Evolutionary conservation across 768 basidiomycete genomes (phyloP), one percentile per base, ranked within the genome.

Genomic region (Tricholoma flavovirens): DNA sequence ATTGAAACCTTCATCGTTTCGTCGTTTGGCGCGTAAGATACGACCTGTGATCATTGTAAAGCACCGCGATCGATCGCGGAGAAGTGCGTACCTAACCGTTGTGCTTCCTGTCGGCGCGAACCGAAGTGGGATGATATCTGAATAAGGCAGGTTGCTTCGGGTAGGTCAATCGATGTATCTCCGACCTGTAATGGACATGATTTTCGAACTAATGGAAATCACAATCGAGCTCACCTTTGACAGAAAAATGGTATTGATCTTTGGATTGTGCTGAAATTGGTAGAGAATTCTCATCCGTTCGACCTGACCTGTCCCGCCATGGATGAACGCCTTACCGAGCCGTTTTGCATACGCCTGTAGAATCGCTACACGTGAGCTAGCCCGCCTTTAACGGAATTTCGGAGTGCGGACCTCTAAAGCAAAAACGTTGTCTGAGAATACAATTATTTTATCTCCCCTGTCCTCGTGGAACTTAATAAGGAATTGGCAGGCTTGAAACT

Each of bases 81-180:
- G 22, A 29, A 21, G 19, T 55, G 63, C 80, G 46, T 64, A 92
- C 93, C 95, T 54, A 99, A 76, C 57, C 96, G 82, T 67, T 99
- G 97, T 2, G 97, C 97, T 71, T 99, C 97, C 74, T 99, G 97
- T 62, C 97, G 82, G 53, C 97, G 87, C 26, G 95, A 98, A 17
- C 97, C 97, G 70, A 98, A 99, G 73, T 99, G 97, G 7, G 96
- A 98, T 21, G 94, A 98, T 60, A 99, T 98, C 75, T 98, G 97
- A 65, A 99, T 99, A 61, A 99, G 83, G 74, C 97, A 98, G 7
- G 97, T 99, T 42, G 97, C 97, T 76, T 98, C 97, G 35, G 97
- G 97, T 55, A 99, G 75, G 78, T 99, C 96, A 69, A 99, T 99
- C 50, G 94, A 97, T 45, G 96, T 98, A 71, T 98, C 96, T 66